Conservation (phyloP, 768 basidiomycete species). For the Lentinula guzmanii region DNA sequence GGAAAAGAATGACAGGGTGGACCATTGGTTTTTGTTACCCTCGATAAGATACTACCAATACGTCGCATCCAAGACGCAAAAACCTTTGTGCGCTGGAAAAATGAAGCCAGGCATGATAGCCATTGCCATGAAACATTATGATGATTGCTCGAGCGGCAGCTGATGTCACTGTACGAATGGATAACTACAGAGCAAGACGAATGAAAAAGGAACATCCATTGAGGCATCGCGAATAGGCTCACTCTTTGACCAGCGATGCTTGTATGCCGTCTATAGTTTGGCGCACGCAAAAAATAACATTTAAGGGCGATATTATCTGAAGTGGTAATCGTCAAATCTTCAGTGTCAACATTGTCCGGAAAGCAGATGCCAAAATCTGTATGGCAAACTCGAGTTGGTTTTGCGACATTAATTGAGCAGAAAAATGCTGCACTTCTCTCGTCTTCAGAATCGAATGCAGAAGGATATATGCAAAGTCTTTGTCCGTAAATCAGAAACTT, state of each 20-base stretch:
- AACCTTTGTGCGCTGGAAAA: slow-evolving; percentile 71
- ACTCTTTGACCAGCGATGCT: slow-evolving; percentile 16
- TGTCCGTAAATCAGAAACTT: background rate
- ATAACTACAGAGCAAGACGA: background rate
- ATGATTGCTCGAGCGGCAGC: slow-evolving; percentile 65
- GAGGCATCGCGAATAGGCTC: background rate
- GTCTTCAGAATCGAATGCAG: background rate
- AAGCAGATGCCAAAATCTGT: background rate
- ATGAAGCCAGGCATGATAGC: slow-evolving; percentile 85
- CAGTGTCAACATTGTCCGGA: background rate
- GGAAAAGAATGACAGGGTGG: background rate
- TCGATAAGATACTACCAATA: slow-evolving; percentile 90
- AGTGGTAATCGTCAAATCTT: background rate
- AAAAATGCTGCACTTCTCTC: background rate
- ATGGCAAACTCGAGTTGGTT: background rate
- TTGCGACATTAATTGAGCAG: background rate
- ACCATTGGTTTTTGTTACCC: slow-evolving; percentile 51
- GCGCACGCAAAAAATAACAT: slow-evolving; percentile 19
- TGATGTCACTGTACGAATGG: background rate
- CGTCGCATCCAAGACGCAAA: slow-evolving; percentile 87
- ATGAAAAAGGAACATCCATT: background rate
- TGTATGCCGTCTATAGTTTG: background rate
- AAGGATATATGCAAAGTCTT: background rate
- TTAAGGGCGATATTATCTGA: background rate
- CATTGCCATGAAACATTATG: slow-evolving; percentile 92